Evolutionary conservation across 2,329 filamentous ascomycete genomes (phyloP).

Genomic region (Sclerotinia minor): DNA sequence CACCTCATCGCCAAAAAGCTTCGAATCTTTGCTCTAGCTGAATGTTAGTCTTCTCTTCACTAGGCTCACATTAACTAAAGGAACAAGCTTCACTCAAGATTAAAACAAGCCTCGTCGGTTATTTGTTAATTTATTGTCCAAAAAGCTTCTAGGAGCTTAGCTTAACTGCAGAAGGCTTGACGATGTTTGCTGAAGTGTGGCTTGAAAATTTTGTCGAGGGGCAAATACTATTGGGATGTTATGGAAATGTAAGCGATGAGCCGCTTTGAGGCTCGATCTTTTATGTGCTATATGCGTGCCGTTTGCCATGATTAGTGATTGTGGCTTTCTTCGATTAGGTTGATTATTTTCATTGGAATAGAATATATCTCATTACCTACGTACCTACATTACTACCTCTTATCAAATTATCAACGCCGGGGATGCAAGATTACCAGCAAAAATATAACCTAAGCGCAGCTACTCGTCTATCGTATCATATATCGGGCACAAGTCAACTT

Average conservation of each 20-base stretch:
- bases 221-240: neutral
- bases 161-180: neutral
- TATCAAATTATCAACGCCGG: neutral
- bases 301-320: neutral
- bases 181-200: too few relatives aligned
- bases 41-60: neutral
- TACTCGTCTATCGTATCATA: neutral
- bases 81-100: neutral
- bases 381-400: neutral
- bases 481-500: neutral
- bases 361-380: neutral
- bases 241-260: neutral
- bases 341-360: neutral
- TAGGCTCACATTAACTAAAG: too few relatives aligned
- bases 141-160: constrained; percentile 2
- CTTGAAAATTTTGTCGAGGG: neutral
- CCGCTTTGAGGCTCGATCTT: neutral
- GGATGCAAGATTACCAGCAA: neutral
- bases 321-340: neutral
- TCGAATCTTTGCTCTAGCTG: too few relatives aligned
- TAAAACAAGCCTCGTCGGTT: neutral
- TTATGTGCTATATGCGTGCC: neutral
- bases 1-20: neutral
- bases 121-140: neutral
- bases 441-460: neutral